phyloP scores from a whole-genome alignment of 1,284 basidiomycete genomes.

The Cystobasidiaceae sp. region DNA sequence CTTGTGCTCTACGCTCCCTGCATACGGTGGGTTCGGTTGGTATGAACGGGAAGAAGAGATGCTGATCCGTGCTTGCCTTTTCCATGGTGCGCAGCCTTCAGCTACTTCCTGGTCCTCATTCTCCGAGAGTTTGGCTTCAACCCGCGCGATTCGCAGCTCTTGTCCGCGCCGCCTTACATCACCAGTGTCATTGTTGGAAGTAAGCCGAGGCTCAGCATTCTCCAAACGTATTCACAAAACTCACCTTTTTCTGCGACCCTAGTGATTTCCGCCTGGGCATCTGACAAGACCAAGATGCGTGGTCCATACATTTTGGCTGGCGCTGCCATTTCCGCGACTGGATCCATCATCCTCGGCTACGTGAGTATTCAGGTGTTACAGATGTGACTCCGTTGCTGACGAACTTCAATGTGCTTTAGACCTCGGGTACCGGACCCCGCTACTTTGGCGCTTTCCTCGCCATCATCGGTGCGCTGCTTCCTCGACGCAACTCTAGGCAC shows the following conservation, averaged over 20 bases:
- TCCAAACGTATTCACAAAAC: too few relatives aligned
- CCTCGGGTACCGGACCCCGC: slow-evolving; percentile 44
- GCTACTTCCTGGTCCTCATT: slow-evolving; percentile 49
- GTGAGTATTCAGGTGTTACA: too few relatives aligned
- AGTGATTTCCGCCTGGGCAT: slow-evolving; percentile 43
- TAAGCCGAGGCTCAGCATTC: too few relatives aligned
- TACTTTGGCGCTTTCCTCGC: slow-evolving; percentile 49
- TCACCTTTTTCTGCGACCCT: background rate
- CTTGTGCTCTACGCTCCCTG: background rate
- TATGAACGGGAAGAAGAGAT: too few relatives aligned
- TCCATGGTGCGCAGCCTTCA: background rate
- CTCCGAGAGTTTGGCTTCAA: slow-evolving; percentile 48
- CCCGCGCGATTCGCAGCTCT: slow-evolving; percentile 42
- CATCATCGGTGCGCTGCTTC: too few relatives aligned
- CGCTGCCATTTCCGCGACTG: slow-evolving; percentile 45
- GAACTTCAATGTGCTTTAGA: too few relatives aligned
- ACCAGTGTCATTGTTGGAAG: slow-evolving; percentile 42
- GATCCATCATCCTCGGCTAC: slow-evolving; percentile 47
- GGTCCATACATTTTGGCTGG: slow-evolving; percentile 45
- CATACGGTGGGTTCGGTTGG: too few relatives aligned
- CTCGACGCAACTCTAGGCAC: too few relatives aligned
- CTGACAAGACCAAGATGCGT: slow-evolving; percentile 47
- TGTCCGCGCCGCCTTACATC: slow-evolving; percentile 49
- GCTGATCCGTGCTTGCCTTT: too few relatives aligned
- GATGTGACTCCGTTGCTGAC: too few relatives aligned